phyloP scores from a whole-genome alignment of 2,329 filamentous ascomycete species.

The Botrytis squamosa region DNA sequence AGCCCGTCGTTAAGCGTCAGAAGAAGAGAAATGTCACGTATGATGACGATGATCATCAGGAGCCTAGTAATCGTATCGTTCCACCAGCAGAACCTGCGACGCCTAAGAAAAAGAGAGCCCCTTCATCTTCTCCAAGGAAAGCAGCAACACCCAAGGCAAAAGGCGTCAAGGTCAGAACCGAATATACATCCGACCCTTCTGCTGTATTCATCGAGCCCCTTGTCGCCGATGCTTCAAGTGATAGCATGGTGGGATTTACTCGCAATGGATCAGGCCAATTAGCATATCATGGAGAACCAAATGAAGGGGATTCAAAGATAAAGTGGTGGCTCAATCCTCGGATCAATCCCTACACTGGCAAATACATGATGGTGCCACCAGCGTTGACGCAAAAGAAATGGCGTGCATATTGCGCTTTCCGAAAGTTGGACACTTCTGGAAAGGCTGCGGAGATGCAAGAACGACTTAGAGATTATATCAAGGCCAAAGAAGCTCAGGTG shows the following conservation, averaged over 20 bases:
- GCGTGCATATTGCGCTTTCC: slow-evolving; percentile 1
- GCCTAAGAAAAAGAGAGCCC: background rate
- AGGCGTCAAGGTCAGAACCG: background rate
- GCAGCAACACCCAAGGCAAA: background rate
- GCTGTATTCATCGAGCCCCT: background rate
- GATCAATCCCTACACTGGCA: background rate
- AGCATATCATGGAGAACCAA: background rate
- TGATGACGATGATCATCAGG: background rate
- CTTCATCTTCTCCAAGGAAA: background rate
- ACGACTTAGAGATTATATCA: background rate
- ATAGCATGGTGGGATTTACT: background rate
- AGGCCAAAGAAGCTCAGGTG: too few relatives aligned
- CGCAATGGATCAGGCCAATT: background rate
- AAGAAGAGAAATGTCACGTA: background rate
- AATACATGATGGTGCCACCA: background rate
- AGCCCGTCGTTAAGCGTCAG: background rate
- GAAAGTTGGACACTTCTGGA: background rate
- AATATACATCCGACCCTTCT: background rate
- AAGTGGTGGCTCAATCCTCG: background rate
- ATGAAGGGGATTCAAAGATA: background rate
- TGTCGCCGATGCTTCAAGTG: background rate
- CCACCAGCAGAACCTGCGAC: background rate
- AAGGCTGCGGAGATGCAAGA: background rate
- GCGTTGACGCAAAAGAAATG: background rate
- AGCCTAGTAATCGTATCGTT: background rate